These are phyloP conservation scores for Dovyalis caffra DNA, from an alignment of 345 rosid genomes.

Conservation along the genomic window DNA sequence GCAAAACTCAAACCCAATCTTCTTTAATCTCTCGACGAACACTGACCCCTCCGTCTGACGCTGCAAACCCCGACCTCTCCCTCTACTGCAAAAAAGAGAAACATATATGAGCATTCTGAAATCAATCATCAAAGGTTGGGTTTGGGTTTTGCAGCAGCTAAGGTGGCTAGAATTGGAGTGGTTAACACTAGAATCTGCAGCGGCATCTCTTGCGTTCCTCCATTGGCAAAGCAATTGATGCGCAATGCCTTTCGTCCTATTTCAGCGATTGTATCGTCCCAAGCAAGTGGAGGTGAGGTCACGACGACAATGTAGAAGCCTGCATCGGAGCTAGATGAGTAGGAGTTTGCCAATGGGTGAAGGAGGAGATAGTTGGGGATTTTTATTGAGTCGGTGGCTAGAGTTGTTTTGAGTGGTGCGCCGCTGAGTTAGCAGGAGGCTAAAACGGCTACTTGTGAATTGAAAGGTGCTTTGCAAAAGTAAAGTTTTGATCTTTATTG, in stretches of 20 bases:
- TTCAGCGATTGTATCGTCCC: constrained; percentile 34
- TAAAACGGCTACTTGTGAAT: constrained; percentile 55
- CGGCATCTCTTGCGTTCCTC: constrained; percentile 23
- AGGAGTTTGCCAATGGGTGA: constrained; percentile 54
- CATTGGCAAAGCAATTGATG: constrained; percentile 40
- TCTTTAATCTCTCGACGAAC: too few species aligned
- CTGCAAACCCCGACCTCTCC: too few species aligned
- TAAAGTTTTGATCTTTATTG: not conserved
- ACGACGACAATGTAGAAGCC: constrained; percentile 32
- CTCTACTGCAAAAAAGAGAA: too few species aligned
- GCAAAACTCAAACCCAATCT: too few species aligned
- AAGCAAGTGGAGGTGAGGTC: constrained; percentile 7
- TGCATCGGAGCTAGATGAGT: constrained; percentile 52
- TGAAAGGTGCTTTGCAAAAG: constrained; percentile 58
- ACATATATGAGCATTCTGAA: too few species aligned
- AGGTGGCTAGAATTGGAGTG: constrained; percentile 52
- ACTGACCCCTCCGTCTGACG: too few species aligned
- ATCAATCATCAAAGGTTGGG: too few species aligned
- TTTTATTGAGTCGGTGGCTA: constrained; percentile 35
- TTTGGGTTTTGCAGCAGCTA: constrained; percentile 61
- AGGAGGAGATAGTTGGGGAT: constrained; percentile 17
- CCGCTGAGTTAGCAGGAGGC: constrained; percentile 64
- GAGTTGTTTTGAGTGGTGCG: constrained; percentile 57
- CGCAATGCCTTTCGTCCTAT: constrained; percentile 31
- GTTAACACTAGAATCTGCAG: constrained; percentile 42